Percentiles rank a stretch among this genome's conserved stretches.
These are phyloP conservation scores for Macrocybe gigantea DNA, from an alignment of 768 basidiomycete species.

Conservation along the genomic window DNA sequence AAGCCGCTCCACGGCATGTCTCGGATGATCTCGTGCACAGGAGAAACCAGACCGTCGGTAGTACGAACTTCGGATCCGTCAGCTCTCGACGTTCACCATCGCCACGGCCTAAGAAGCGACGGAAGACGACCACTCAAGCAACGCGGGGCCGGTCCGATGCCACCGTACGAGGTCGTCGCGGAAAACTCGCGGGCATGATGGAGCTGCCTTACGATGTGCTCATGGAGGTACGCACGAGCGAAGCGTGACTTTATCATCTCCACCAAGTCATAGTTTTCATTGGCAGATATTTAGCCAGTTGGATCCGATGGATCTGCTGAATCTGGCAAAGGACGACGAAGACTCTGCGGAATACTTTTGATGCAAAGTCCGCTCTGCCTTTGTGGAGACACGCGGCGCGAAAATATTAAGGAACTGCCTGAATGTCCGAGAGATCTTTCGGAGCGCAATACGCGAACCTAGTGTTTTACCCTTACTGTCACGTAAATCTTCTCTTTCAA, in stretches of 20 bases:
- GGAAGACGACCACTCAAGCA: background rate
- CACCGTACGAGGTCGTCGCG: constrained; percentile 12
- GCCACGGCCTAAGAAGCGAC: background rate
- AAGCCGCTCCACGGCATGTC: background rate
- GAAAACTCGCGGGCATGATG: constrained; percentile 23
- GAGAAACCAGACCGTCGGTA: background rate
- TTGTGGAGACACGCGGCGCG: constrained; percentile 44
- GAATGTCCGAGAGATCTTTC: constrained; percentile 41
- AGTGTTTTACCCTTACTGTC: constrained; percentile 45
- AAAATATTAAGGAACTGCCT: constrained; percentile 38
- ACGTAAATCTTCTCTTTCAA: constrained; percentile 26
- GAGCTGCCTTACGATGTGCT: constrained; percentile 35
- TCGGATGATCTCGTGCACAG: background rate
- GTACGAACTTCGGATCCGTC: background rate
- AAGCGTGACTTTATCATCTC: background rate
- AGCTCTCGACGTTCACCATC: background rate
- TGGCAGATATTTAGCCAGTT: constrained; percentile 48
- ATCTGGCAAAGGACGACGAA: constrained; percentile 44
- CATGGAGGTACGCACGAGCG: constrained; percentile 26
- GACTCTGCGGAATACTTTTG: constrained; percentile 40
- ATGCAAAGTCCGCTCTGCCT: constrained; percentile 37
- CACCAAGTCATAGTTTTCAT: background rate
- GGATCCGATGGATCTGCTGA: constrained; percentile 43
- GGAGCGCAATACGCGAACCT: constrained; percentile 47
- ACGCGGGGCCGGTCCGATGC: constrained; percentile 1